Evolutionary conservation across 75 land plant species (phyloP).

Genomic region (Sequoia sempervirens): DNA sequence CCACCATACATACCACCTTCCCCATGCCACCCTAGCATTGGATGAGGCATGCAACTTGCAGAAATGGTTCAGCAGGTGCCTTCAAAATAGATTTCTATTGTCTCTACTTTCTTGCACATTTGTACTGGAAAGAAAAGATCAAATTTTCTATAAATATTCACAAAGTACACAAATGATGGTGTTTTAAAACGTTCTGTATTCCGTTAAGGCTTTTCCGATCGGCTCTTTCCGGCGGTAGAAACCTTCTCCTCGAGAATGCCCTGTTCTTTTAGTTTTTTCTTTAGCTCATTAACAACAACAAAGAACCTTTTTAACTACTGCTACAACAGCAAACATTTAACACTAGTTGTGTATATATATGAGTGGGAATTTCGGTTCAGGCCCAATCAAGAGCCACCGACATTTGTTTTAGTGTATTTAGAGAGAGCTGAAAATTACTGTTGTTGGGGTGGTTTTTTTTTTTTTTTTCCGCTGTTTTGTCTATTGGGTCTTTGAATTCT

Average conservation of each 20-base stretch:
- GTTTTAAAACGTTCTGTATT: neutral
- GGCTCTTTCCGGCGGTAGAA: neutral
- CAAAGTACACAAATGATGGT: neutral
- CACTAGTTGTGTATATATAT: neutral
- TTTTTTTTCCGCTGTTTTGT: neutral
- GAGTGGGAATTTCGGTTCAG: neutral
- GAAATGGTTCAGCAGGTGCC: neutral
- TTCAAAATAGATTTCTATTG: neutral
- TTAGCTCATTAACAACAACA: neutral
- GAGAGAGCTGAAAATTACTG: neutral
- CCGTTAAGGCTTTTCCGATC: neutral
- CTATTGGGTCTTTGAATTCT: neutral
- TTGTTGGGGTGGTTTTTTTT: neutral
- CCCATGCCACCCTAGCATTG: neutral
- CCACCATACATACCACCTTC: slow-evolving; percentile 1
- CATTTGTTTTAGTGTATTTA: neutral
- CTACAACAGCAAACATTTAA: neutral
- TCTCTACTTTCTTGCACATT: neutral
- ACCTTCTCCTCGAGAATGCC: neutral
- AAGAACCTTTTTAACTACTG: neutral
- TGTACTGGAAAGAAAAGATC: neutral
- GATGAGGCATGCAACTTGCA: neutral
- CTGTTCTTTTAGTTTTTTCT: neutral
- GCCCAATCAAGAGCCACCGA: slow-evolving; percentile 2
- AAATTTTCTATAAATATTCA: neutral